A percentile compares a stretch with the other conserved stretches of the same genome.
phyloP scores from a whole-genome alignment of 805 yeast genomes.

The Candida broadrunensis region DNA sequence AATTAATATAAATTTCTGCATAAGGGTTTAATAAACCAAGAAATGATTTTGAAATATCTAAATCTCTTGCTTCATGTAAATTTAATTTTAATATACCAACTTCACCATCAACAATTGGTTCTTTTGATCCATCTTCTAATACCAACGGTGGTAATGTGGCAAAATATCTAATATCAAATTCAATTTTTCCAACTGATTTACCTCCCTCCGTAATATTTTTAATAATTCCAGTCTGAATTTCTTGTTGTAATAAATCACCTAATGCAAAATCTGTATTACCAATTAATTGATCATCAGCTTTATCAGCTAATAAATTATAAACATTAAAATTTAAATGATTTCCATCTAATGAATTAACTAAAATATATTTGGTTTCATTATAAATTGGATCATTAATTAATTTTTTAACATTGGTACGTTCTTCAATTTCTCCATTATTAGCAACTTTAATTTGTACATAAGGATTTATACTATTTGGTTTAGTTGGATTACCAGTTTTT shows the following conservation, averaged over 20 bases:
- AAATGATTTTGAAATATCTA: slow-evolving; percentile 52
- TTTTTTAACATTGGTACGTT: slow-evolving; percentile 58
- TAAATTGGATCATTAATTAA: slow-evolving; percentile 57
- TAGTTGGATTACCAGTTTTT: slow-evolving; percentile 39
- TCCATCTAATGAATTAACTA: slow-evolving; percentile 56
- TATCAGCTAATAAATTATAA: slow-evolving; percentile 49
- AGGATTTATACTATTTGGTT: slow-evolving; percentile 48
- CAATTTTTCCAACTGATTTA: slow-evolving; percentile 54
- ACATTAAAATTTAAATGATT: slow-evolving; percentile 52
- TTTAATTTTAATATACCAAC: slow-evolving; percentile 69
- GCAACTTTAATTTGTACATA: slow-evolving; percentile 44
- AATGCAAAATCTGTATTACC: slow-evolving; percentile 53
- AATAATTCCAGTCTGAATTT: slow-evolving; percentile 38
- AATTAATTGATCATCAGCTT: slow-evolving; percentile 51
- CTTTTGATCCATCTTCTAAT: slow-evolving; percentile 49
- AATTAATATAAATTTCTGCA: slow-evolving; percentile 63
- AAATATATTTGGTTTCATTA: slow-evolving; percentile 61
- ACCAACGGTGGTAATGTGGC: slow-evolving; percentile 44
- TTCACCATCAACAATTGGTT: slow-evolving; percentile 55
- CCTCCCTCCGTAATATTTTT: slow-evolving; percentile 48
- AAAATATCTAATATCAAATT: slow-evolving; percentile 54
- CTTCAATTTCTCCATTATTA: slow-evolving; percentile 41
- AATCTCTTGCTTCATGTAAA: slow-evolving; percentile 56
- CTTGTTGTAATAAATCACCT: slow-evolving; percentile 57
- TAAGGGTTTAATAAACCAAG: slow-evolving; percentile 58